Base-by-base conservation (phyloP, 768 basidiomycete genomes). In the Naganishia vishniacii region DNA sequence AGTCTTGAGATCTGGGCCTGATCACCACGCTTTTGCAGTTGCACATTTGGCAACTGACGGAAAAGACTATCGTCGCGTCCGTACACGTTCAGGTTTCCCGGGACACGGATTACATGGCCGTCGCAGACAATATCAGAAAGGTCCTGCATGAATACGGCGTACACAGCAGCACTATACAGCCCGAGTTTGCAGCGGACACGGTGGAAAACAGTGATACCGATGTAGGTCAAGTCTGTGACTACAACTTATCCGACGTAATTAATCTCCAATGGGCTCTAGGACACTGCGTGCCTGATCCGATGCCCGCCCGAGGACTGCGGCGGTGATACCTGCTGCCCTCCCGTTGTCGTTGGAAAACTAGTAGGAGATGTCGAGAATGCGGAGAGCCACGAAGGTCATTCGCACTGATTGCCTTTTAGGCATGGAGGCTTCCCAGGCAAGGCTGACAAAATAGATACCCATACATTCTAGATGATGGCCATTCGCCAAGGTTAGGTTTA, bases 11-110 rank as follows among this genome's bases (percentile, higher is more conserved):
- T 31, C 23, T 9, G 23, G n/a, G 15, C 46, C 31, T 49, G 32
- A 31, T 32, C 9, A 11, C 46, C 20, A 20, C 40, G 23, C 28
- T 49, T 2, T 32, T 8, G 45, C 91, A 97, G 73, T 82, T 99
- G 28, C 95, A 99, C 78, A 85, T 98, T 59, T 99, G 95, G 95
- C 91, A 94, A 72, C 83, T 99, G 49, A 93, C 91, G 11, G 95
- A 99, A 78, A 85, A 84, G 62, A 97, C 95, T 75, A 85, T 92
- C 61, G 88, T 99, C 45, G 93, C 93, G 11, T 93, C 89, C 1
- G 94, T 99, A 26, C 95, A 99, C 78, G 90, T 99, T 49, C 83
- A 89, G 70, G 85, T 91, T 8, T 85, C 85, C 41, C 82, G 86
- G 51, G 84, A 84, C 23, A 82, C 85, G 62, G 92, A 95, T 71